phyloP scores from a whole-genome alignment of 768 basidiomycete genomes.

The Postia placenta region DNA sequence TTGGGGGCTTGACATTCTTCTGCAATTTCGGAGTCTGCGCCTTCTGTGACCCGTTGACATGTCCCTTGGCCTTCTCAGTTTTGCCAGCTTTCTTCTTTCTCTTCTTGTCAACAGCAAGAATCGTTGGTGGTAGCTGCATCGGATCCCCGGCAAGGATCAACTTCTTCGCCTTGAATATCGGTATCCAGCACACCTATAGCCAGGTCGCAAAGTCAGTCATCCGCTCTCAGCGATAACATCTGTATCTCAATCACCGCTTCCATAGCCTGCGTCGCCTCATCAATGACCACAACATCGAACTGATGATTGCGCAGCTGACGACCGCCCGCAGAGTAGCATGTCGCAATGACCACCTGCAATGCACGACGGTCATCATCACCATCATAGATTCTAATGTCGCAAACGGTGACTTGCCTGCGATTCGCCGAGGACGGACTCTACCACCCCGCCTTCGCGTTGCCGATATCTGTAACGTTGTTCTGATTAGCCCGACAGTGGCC shows the following conservation, averaged over 20 bases:
- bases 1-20: not conserved
- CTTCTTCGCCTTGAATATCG: constrained; percentile 88
- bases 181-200: constrained; percentile 84
- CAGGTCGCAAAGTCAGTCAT: not conserved
- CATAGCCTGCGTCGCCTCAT: constrained; percentile 95
- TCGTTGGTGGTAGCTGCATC: constrained; percentile 92
- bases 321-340: constrained; percentile 91
- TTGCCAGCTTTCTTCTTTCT: constrained; percentile 10
- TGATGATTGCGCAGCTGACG: constrained; percentile 66
- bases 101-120: constrained; percentile 49
- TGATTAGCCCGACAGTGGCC: too few species aligned
- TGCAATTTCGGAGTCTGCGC: not conserved
- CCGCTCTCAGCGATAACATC: not conserved
- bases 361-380: not conserved
- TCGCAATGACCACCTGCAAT: constrained; percentile 78
- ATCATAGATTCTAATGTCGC: not conserved
- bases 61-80: not conserved
- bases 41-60: not conserved
- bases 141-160: constrained; percentile 91
- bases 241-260: constrained; percentile 62
- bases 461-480: constrained; percentile 65
- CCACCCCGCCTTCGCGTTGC: constrained; percentile 80
- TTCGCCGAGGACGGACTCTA: constrained; percentile 70
- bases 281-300: constrained; percentile 94
- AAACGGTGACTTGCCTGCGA: constrained; percentile 52